phyloP scores from a whole-genome alignment of 164 flowering plant genomes.

The Litsea cubeba region DNA sequence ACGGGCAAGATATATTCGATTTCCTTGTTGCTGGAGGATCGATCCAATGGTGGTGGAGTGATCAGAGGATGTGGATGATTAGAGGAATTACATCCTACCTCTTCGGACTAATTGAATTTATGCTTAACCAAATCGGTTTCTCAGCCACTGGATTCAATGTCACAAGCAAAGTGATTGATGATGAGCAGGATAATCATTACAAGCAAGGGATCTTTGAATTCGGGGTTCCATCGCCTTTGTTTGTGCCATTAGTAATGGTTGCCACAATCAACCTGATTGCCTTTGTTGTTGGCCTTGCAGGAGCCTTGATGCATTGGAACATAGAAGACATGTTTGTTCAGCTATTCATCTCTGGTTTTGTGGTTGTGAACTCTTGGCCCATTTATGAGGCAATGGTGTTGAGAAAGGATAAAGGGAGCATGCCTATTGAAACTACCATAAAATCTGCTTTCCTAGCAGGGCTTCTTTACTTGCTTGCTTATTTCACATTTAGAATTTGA shows the following conservation, averaged over 20 bases:
- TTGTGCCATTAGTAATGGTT: constrained; percentile 44
- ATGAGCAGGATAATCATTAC: constrained; percentile 46
- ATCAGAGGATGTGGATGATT: constrained; percentile 71
- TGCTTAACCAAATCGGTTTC: constrained; percentile 32
- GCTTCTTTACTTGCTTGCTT: constrained; percentile 3
- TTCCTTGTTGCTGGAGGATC: constrained; percentile 30
- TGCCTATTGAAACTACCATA: constrained; percentile 27
- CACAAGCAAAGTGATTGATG: constrained; percentile 53
- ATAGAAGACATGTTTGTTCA: constrained; percentile 26
- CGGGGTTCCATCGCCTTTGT: constrained; percentile 58
- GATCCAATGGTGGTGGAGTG: constrained; percentile 61
- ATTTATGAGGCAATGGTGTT: constrained; percentile 59
- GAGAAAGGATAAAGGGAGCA: constrained; percentile 52
- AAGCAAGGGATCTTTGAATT: constrained; percentile 61
- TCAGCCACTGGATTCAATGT: constrained; percentile 46
- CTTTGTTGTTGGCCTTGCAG: constrained; percentile 21
- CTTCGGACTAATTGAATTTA: constrained; percentile 41
- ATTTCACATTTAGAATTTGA: neutral
- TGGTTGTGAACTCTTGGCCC: constrained; percentile 47
- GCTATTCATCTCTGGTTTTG: constrained; percentile 42
- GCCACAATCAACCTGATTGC: constrained; percentile 52
- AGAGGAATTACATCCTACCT: constrained; percentile 47
- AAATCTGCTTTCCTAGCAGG: constrained; percentile 22
- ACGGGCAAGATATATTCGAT: constrained; percentile 52
- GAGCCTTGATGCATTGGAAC: constrained; percentile 10